Evolutionary conservation across 2,329 filamentous ascomycete species (phyloP).

Genomic region (Aspergillus neoniger): DNA sequence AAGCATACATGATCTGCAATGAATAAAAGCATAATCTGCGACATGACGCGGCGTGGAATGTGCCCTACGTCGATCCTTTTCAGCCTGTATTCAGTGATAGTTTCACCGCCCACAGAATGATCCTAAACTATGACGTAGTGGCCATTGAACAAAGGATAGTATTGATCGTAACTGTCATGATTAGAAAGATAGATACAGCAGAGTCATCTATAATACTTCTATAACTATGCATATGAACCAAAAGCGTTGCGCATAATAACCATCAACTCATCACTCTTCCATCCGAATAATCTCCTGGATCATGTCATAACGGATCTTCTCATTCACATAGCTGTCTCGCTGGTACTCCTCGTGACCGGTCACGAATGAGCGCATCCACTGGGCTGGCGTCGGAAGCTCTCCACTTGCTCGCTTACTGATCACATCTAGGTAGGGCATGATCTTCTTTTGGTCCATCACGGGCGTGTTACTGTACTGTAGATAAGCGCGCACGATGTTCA

Average conservation of each 20-base stretch:
- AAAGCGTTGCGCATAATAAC: background rate
- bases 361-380: slow-evolving; percentile 21
- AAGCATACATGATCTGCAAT: no score
- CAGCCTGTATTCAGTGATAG: background rate
- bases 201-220: background rate
- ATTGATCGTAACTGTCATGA: no score
- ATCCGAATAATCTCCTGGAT: slow-evolving; percentile 9
- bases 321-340: slow-evolving; percentile 16
- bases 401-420: slow-evolving; percentile 16
- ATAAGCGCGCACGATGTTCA: slow-evolving; percentile 16
- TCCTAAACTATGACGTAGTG: no score
- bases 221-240: background rate
- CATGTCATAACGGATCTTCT: slow-evolving; percentile 20
- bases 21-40: no score
- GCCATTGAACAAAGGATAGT: no score
- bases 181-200: background rate
- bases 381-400: slow-evolving; percentile 15
- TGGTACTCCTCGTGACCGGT: slow-evolving; percentile 14
- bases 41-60: no score
- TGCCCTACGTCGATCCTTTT: background rate
- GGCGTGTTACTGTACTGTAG: slow-evolving; percentile 12
- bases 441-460: background rate
- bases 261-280: background rate
- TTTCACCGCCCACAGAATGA: no score
- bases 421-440: slow-evolving; percentile 15